Evolutionary conservation across 2,329 filamentous ascomycete species (phyloP), one percentile per base, ranked within the genome.

Genomic region (Graphiopsis chlorocephala): DNA sequence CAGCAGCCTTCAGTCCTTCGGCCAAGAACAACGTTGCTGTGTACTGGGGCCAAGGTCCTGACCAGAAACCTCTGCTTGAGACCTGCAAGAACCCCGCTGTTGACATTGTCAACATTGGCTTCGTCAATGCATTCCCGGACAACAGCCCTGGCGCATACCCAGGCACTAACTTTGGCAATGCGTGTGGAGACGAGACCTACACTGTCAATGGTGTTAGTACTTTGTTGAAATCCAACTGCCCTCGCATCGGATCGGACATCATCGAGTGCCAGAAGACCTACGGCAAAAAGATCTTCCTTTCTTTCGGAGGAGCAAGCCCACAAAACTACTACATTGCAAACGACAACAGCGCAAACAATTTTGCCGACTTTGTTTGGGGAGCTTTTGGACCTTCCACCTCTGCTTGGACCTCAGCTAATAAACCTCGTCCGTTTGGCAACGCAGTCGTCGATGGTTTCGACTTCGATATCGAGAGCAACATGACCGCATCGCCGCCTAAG

Each of bases 61-160:
- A 77, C 63, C 84, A 87, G 68, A 73, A 76, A 25, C 76, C 80
- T 20, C 77, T 87, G 25, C 73, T 78, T 38, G 76, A 83, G 58
- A 83, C 84, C 68, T 87, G 85, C 74, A 70, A 78, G 42, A 81
- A 85, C 61, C 74, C 79, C 0, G 79, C 77, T 33, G 73, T 85
- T 64, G 85, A 87, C 67, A 82, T 87, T 57, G 83, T 87, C 72
- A 83, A 82, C 66, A 73, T 87, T 65, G 83, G 77, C 4, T 87
- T 87, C 68, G 77, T 87, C 64, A 84, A 84, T 68, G 68, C 76
- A 45, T 86, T 86, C 69, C 84, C 85, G 0, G 77, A 81, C 61
- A 76, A 80, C 53, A 71, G 72, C 31, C 66, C 72, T 20, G 78
- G 77, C 45, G 80, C 79, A 38, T 84, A 78, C 67, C 84, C 85